Evolutionary conservation across 306 rosid species (phyloP).

Genomic region (Benincasa hispida): DNA sequence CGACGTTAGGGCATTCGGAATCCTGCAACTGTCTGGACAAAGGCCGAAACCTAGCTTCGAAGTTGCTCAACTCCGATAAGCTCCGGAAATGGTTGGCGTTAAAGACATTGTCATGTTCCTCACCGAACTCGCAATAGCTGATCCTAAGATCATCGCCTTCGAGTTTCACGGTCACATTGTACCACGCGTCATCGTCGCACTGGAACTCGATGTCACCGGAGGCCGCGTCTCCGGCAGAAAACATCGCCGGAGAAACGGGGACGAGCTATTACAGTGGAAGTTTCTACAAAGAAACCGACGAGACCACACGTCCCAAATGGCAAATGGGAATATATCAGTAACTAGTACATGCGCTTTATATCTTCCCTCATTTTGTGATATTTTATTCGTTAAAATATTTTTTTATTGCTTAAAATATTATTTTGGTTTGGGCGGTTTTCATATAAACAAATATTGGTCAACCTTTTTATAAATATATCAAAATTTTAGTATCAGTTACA

Average conservation of each 20-base stretch:
- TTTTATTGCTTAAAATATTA: too few relatives aligned
- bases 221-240: background rate
- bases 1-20: conserved; percentile 17
- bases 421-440: too few relatives aligned
- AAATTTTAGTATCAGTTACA: too few relatives aligned
- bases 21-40: conserved; percentile 32
- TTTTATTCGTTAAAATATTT: too few relatives aligned
- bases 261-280: background rate
- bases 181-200: conserved; percentile 31
- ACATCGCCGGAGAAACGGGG: background rate
- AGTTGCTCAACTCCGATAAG: conserved; percentile 12
- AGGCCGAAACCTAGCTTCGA: conserved; percentile 23
- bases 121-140: conserved; percentile 12
- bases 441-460: too few relatives aligned
- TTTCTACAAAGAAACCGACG: too few relatives aligned
- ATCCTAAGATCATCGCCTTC: conserved; percentile 21
- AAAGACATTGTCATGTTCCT: conserved; percentile 4
- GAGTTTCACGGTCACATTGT: conserved; percentile 8
- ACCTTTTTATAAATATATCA: too few relatives aligned
- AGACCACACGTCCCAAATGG: too few relatives aligned
- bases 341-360: too few relatives aligned
- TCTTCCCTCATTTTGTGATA: too few relatives aligned
- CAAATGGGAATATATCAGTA: too few relatives aligned
- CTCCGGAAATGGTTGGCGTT: conserved; percentile 2
- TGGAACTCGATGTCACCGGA: conserved; percentile 17